Percentiles rank a stretch among this genome's conserved stretches.
These are phyloP conservation scores for Alloascoidea africana DNA, from an alignment of 805 yeast species.

Conservation along the genomic window DNA sequence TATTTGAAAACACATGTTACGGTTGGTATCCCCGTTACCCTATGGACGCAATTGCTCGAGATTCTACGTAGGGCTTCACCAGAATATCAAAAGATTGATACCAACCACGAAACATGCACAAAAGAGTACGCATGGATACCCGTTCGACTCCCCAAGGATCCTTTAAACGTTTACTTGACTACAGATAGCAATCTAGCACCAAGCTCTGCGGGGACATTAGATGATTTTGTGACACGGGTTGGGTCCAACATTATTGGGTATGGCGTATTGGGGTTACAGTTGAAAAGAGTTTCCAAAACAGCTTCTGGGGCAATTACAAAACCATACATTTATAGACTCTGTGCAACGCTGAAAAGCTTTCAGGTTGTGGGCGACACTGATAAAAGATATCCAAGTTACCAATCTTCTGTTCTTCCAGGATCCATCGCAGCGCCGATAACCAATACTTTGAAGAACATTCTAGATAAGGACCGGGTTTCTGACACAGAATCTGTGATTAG, in stretches of 20 bases:
- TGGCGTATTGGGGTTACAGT: not conserved
- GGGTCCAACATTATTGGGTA: not conserved
- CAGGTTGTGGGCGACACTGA: too few relatives aligned
- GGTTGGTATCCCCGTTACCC: not conserved
- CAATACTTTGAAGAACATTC: too few relatives aligned
- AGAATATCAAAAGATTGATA: not conserved
- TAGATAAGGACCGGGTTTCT: too few relatives aligned
- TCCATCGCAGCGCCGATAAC: too few relatives aligned
- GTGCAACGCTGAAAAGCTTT: not conserved
- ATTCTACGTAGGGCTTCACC: not conserved
- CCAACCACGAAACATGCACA: not conserved
- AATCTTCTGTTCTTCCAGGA: too few relatives aligned
- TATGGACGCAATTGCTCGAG: not conserved
- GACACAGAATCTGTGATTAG: too few relatives aligned
- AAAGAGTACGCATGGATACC: not conserved
- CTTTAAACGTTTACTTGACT: not conserved
- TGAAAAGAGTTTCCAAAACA: not conserved
- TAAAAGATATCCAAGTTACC: too few relatives aligned
- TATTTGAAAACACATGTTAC: not conserved
- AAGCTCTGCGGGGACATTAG: not conserved
- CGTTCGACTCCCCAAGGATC: not conserved
- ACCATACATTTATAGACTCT: not conserved
- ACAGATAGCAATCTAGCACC: not conserved
- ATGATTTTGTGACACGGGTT: not conserved
- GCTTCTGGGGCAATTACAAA: not conserved